A percentile compares a stretch with the other conserved stretches of the same genome.
Evolutionary conservation across 768 basidiomycete genomes (phyloP).

Genomic region (Podaxis sp.): DNA sequence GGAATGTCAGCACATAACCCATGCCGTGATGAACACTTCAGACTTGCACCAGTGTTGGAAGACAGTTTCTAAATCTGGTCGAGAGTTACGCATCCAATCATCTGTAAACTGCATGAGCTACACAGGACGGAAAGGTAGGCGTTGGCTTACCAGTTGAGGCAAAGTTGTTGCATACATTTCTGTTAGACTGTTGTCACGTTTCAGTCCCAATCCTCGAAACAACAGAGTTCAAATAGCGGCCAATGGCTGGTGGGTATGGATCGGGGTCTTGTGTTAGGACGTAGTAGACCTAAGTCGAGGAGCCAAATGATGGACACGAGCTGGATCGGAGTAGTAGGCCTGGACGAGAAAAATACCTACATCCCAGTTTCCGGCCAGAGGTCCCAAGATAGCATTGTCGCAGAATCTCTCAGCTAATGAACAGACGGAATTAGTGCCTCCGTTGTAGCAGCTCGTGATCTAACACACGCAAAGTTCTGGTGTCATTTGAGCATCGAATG

Average conservation of each 20-base stretch:
- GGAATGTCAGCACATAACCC: neutral
- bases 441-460: slow-evolving; percentile 53
- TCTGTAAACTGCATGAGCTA: slow-evolving; percentile 22
- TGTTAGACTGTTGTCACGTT: slow-evolving; percentile 39
- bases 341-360: slow-evolving; percentile 24
- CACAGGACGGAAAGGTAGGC: neutral
- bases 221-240: slow-evolving; percentile 28
- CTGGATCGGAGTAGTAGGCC: neutral
- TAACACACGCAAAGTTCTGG: slow-evolving; percentile 16
- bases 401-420: slow-evolving; percentile 57
- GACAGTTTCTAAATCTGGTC: slow-evolving; percentile 51
- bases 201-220: slow-evolving; percentile 42
- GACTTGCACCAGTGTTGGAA: slow-evolving; percentile 51
- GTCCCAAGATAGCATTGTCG: slow-evolving; percentile 52
- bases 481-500: neutral
- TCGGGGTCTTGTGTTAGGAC: slow-evolving; percentile 41
- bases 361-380: slow-evolving; percentile 54
- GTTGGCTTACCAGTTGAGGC: slow-evolving; percentile 36
- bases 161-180: slow-evolving; percentile 45
- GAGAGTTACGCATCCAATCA: slow-evolving; percentile 58
- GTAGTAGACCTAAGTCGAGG: slow-evolving; percentile 40
- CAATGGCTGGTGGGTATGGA: slow-evolving; percentile 46
- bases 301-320: no score
- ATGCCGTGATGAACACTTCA: neutral
- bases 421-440: slow-evolving; percentile 47